A percentile compares a stretch with the other conserved stretches of the same genome.
Evolutionary conservation across 306 rosid species (phyloP).

Genomic region (Prunus armeniaca): DNA sequence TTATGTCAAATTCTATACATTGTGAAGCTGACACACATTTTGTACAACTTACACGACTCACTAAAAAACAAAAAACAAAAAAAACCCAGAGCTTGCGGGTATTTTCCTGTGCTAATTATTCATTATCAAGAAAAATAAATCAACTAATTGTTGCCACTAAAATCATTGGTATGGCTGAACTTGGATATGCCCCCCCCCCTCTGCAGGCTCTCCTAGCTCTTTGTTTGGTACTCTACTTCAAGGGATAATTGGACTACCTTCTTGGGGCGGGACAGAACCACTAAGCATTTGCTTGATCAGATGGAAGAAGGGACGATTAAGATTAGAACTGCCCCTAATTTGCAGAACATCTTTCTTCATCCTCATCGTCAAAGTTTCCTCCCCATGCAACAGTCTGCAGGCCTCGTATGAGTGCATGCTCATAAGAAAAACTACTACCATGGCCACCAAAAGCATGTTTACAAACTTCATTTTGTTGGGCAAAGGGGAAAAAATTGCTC

Average conservation of each 20-base stretch:
- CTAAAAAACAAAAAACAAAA: background rate
- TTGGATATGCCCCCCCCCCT: too few relatives aligned
- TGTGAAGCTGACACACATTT: background rate
- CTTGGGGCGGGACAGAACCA: background rate
- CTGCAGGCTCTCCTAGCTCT: too few relatives aligned
- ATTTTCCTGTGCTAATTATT: too few relatives aligned
- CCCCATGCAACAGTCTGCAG: constrained; percentile 4
- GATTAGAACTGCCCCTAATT: too few relatives aligned
- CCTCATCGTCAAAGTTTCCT: background rate
- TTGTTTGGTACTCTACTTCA: background rate
- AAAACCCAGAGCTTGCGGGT: background rate
- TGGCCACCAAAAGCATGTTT: background rate
- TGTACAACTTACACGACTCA: background rate
- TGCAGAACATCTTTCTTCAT: constrained; percentile 1
- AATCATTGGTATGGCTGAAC: too few relatives aligned
- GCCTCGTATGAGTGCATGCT: constrained; percentile 8
- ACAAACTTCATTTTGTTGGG: constrained; percentile 7
- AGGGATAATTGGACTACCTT: background rate
- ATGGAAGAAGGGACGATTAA: constrained; percentile 1
- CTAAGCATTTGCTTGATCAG: background rate
- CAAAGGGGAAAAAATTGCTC: background rate
- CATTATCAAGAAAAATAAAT: background rate
- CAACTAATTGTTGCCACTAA: too few relatives aligned
- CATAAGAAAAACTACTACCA: background rate
- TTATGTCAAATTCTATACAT: background rate